Evolutionary conservation across 106 monocot genomes (phyloP).

Genomic region (Allium fistulosum): DNA sequence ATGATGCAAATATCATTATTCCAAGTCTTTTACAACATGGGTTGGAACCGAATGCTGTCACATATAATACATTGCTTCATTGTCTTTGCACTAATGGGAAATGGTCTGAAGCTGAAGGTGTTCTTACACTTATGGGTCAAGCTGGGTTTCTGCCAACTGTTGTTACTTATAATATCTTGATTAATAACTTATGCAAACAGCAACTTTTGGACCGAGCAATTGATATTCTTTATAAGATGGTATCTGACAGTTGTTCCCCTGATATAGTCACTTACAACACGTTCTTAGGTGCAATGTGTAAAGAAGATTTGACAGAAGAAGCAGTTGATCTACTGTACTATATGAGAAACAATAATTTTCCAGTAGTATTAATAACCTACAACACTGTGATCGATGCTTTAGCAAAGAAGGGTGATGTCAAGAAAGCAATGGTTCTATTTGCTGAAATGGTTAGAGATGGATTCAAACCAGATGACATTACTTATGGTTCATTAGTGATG

Average conservation of each 20-base stretch:
- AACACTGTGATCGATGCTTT: slow-evolving; percentile 63
- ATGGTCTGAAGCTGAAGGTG: slow-evolving; percentile 54
- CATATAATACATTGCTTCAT: slow-evolving; percentile 80
- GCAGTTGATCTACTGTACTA: slow-evolving; percentile 40
- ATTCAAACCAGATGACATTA: slow-evolving; percentile 67
- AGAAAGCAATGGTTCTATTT: slow-evolving; percentile 51
- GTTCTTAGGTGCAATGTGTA: slow-evolving; percentile 61
- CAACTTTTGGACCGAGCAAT: slow-evolving; percentile 54
- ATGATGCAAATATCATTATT: slow-evolving; percentile 36
- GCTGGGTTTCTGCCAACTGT: slow-evolving; percentile 40
- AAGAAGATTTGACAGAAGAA: slow-evolving; percentile 48
- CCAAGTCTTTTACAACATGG: slow-evolving; percentile 35
- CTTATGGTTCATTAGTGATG: slow-evolving; percentile 65
- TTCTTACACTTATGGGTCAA: slow-evolving; percentile 50
- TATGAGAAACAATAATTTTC: slow-evolving; percentile 24
- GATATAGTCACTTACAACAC: slow-evolving; percentile 89
- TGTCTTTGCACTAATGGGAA: slow-evolving; percentile 42
- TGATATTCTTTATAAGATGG: slow-evolving; percentile 60
- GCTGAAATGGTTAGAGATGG: slow-evolving; percentile 60
- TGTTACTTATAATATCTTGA: slow-evolving; percentile 74
- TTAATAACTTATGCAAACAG: slow-evolving; percentile 66
- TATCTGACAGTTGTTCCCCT: slow-evolving; percentile 43
- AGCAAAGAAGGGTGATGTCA: slow-evolving; percentile 50
- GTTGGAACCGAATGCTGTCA: slow-evolving; percentile 56
- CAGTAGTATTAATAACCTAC: slow-evolving; percentile 50